Evolutionary conservation across 2,329 filamentous ascomycete species (phyloP), one percentile per base, ranked within the genome.

Genomic region (Torrubiella hemipterigena): DNA sequence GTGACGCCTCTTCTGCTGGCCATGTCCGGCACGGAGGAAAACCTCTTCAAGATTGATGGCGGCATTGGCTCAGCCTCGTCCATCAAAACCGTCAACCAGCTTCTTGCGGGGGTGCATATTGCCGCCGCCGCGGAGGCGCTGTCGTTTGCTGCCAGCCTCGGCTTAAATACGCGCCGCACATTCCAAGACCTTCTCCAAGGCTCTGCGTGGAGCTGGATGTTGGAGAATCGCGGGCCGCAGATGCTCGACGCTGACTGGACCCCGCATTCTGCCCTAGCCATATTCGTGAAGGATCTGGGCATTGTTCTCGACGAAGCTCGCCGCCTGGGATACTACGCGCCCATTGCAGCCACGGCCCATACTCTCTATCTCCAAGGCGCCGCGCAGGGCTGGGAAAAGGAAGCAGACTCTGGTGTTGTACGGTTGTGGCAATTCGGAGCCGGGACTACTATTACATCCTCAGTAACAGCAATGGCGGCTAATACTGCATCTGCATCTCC

Each of bases 101-200:
- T 73, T 5, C 61, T 76, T 25, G 67, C 68, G 1, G 70, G 67
- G 2, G 65, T 72, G 5, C 69, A 76, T 44, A 72, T 76, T 28
- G 59, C 67, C 7, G 54, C 64, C 1, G 59, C 68, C 3, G 61
- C 60, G 12, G 72, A 76, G 47, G 67, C 65, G 1, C 69, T 73
- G 57, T 66, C 67, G 1, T 61, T 75, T 30, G 69, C 63, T 3
- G 63, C 65, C 3, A 58, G 59, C 8, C 54, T 71, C 4, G 68
- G 67, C 1, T 42, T 74, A 17, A 65, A 74, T 34, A 63, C 67
- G 0, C 51, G 60, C 32, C 49, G 56, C 4, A 52, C 70, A 6
- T 59, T 52, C 33, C 66, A 72, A 4, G 53, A 62, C 12, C 58
- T 73, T 23, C 52, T 61, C 7, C 45, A 46, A 17, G 49, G 53